Evolutionary conservation across 2,329 filamentous ascomycete species (phyloP).

Genomic region (Pyricularia sp.): DNA sequence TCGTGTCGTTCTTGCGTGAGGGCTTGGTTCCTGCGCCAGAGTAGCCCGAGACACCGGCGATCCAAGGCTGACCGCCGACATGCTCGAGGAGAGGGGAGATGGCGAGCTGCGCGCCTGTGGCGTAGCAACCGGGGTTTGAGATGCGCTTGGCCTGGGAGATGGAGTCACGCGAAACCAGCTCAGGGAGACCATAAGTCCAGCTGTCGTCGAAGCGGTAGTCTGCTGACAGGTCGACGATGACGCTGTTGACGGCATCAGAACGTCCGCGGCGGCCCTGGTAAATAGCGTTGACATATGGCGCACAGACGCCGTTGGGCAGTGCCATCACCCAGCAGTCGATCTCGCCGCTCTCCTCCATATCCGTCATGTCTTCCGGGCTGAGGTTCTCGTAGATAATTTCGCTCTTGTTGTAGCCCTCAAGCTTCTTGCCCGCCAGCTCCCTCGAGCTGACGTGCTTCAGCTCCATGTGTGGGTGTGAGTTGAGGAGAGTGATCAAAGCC

Average conservation of each 20-base stretch:
- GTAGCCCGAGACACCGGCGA: conserved; percentile 91
- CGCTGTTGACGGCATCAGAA: conserved; percentile 37
- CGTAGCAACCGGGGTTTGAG: conserved; percentile 90
- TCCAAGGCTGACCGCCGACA: conserved; percentile 67
- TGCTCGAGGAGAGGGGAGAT: conserved; percentile 73
- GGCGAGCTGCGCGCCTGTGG: conserved; percentile 83
- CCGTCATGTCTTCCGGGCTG: conserved; percentile 72
- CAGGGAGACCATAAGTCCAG: conserved; percentile 88
- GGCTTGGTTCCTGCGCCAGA: conserved; percentile 93
- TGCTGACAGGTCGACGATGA: conserved; percentile 91
- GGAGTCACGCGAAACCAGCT: conserved; percentile 66
- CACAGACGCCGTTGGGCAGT: conserved; percentile 88
- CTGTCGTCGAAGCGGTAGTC: conserved; percentile 83
- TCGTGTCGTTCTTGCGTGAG: conserved; percentile 84
- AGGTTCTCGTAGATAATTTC: conserved; percentile 91
- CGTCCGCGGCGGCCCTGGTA: conserved; percentile 51
- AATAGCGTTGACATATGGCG: conserved; percentile 86
- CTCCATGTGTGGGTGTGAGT: conserved; percentile 82
- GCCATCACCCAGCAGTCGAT: conserved; percentile 98
- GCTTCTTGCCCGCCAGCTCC: conserved; percentile 77
- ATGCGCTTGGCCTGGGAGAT: conserved; percentile 77
- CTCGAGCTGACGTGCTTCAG: conserved; percentile 87
- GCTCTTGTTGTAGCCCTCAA: conserved; percentile 84
- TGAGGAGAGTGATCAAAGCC: conserved; percentile 78
- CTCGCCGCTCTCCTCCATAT: conserved; percentile 74